Base-by-base conservation (phyloP, 805 yeast species). In the Teunomyces funiuensis region DNA sequence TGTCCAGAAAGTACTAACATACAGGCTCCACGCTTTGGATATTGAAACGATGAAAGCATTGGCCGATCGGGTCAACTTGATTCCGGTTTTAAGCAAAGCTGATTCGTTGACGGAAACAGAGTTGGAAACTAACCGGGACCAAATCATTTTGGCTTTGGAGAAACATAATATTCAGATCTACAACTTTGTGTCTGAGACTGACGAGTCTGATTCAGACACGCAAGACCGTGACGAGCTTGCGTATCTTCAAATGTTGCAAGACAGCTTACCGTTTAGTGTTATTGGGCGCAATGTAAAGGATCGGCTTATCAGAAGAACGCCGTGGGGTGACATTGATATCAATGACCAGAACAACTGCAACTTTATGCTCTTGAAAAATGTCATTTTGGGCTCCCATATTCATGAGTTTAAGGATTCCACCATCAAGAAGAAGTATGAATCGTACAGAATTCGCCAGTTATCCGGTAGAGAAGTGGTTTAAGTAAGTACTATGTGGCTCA, bases 81-180 rank as follows among this genome's bases (percentile, higher is more conserved):
- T 89, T 46, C 97, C 97, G 1, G 79, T 89, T 3, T 76, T 88
- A 52, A 77, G 88, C 19, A 86, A 88, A 59, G 85, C 91, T 4
- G 97, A 89, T 61, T 80, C 84, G 0, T 74, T 84, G 44, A 80
- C 88, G 6, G 56, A 59, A 14, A 67, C 63, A 4, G 95, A 86
- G 55, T 52, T 83, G 51, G 51, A 45, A 7, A 58, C 65, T 13
- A 79, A 81, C 60, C 86, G 84, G 63, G 61, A 57, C 28, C 63
- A 74, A 50, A 71, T 84, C 39, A 76, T 73, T 47, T 64, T 64
- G 37, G 71, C 74, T 10, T 66, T 87, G 37, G 66, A 61, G 20
- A 74, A 68, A 11, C 77, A 86, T 50, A 69, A 69, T 14, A 86
- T 88, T 49, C 63, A 49, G 13, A 50, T 61, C 2, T 65, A 53